A percentile compares a stretch with the other conserved stretches of the same genome.
Evolutionary conservation across 257 asterid genomes (phyloP).

Genomic region (Plantago ovata): DNA sequence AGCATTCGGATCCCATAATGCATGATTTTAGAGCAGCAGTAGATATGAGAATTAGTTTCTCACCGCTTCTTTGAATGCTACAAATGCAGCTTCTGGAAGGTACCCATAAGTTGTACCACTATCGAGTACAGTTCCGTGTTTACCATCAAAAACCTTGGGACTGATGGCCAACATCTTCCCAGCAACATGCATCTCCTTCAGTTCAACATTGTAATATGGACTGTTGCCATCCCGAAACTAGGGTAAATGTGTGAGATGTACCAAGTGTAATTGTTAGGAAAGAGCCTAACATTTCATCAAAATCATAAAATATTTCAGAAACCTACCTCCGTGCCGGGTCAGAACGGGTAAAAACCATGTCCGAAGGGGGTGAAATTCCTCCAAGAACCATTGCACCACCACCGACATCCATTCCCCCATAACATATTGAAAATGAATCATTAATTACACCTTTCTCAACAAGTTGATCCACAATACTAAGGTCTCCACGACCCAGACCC

Average conservation of each 20-base stretch:
- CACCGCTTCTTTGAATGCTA: conserved; percentile 83
- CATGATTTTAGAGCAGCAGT: conserved; percentile 2
- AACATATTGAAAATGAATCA: conserved; percentile 92
- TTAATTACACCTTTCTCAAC: conserved; percentile 80
- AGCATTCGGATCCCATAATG: not conserved
- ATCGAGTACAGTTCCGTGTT: conserved; percentile 90
- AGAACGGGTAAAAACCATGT: conserved; percentile 78
- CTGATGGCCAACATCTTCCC: conserved; percentile 74
- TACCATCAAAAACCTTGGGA: conserved; percentile 73
- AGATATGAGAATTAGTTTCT: conserved; percentile 34
- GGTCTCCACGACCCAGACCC: conserved; percentile 99
- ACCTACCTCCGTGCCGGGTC: conserved; percentile 90
- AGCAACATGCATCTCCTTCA: conserved; percentile 92
- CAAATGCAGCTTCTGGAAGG: conserved; percentile 85
- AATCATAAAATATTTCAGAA: conserved; percentile 31
- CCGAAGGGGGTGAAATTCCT: conserved; percentile 66
- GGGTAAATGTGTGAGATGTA: conserved; percentile 98
- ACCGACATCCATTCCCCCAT: conserved; percentile 99
- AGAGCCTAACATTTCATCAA: conserved; percentile 57
- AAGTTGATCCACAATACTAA: conserved; percentile 95
- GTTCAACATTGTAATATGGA: conserved; percentile 96
- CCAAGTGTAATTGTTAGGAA: conserved; percentile 84
- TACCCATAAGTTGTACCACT: conserved; percentile 99
- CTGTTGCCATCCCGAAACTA: conserved; percentile 99
- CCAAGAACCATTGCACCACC: conserved; percentile 99